These are phyloP conservation scores for Beauveria sp. DNA, from an alignment of 2,329 filamentous ascomycete species.

Conservation along the genomic window DNA sequence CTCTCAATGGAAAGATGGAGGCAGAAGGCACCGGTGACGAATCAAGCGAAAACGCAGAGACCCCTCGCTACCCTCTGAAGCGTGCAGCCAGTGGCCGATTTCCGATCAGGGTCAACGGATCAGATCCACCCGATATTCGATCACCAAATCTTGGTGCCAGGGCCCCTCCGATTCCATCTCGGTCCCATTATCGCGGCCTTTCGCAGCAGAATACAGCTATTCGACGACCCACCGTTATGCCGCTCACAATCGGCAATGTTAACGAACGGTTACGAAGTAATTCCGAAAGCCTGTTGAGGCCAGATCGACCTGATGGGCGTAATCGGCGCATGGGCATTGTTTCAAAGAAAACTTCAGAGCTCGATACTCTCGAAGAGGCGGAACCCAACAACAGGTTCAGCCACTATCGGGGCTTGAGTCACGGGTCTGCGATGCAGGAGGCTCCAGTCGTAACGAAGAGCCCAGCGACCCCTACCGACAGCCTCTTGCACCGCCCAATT, in stretches of 20 bases:
- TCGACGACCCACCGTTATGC: constrained; percentile 66
- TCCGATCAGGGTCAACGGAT: constrained; percentile 64
- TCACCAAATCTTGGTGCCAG: constrained; percentile 56
- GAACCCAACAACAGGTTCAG: constrained; percentile 58
- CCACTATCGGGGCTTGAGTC: constrained; percentile 58
- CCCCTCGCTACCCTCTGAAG: constrained; percentile 62
- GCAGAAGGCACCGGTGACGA: constrained; percentile 52
- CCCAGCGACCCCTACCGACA: constrained; percentile 53
- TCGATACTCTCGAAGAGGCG: constrained; percentile 55
- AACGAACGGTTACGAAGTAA: constrained; percentile 62
- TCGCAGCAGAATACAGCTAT: constrained; percentile 59
- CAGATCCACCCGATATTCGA: constrained; percentile 58
- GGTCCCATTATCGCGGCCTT: constrained; percentile 69
- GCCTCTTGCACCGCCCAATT: constrained; percentile 48
- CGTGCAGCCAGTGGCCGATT: constrained; percentile 58
- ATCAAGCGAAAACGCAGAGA: constrained; percentile 68
- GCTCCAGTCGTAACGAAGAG: constrained; percentile 37
- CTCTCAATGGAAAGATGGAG: constrained; percentile 44
- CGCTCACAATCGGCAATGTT: constrained; percentile 57
- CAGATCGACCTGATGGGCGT: constrained; percentile 45
- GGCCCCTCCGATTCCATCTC: constrained; percentile 67
- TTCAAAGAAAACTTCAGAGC: constrained; percentile 50
- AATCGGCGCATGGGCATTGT: constrained; percentile 58
- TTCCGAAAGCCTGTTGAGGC: constrained; percentile 51
- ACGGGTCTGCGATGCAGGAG: constrained; percentile 61